A percentile compares a stretch with the other conserved stretches of the same genome.
Conservation (phyloP, 208 protist genomes). For the Endotrypanum monterogeii region DNA sequence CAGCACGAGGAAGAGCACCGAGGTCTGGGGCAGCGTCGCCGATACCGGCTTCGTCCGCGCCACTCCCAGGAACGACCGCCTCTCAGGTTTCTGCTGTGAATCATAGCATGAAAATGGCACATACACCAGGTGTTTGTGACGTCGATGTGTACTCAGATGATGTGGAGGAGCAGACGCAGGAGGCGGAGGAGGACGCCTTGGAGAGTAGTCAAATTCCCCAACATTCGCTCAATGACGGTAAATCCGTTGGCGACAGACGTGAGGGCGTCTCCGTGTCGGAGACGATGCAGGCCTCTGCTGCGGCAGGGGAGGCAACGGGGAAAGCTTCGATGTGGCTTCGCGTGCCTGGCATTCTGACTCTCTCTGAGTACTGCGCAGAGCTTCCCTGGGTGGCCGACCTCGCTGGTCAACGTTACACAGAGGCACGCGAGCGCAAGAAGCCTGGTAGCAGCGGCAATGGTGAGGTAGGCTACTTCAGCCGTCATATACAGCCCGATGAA, state of each 20-base stretch:
- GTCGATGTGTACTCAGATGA: constrained; percentile 17
- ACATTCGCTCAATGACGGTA: background rate
- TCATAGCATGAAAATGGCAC: background rate
- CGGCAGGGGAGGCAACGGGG: background rate
- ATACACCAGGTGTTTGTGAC: constrained; percentile 1
- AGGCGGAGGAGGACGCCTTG: constrained; percentile 5
- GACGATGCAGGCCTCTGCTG: background rate
- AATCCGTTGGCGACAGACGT: background rate
- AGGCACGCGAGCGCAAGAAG: constrained; percentile 25
- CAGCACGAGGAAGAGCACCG: background rate
- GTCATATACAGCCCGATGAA: constrained; percentile 12
- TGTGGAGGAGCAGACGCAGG: constrained; percentile 7
- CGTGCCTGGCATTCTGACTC: constrained; percentile 38
- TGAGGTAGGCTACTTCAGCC: constrained; percentile 23
- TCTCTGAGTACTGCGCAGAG: constrained; percentile 41
- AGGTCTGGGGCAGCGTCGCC: background rate
- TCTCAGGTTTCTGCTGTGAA: background rate
- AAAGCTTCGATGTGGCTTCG: constrained; percentile 17
- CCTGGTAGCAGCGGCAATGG: constrained; percentile 12
- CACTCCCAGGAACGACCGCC: background rate
- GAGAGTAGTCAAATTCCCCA: background rate
- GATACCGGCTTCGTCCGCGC: background rate
- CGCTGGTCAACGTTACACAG: constrained; percentile 25
- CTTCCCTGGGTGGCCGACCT: constrained; percentile 33
- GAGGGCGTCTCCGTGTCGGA: background rate